Base-by-base conservation (phyloP, 139 green algal genomes). In the Coelastrella sp. region DNA sequence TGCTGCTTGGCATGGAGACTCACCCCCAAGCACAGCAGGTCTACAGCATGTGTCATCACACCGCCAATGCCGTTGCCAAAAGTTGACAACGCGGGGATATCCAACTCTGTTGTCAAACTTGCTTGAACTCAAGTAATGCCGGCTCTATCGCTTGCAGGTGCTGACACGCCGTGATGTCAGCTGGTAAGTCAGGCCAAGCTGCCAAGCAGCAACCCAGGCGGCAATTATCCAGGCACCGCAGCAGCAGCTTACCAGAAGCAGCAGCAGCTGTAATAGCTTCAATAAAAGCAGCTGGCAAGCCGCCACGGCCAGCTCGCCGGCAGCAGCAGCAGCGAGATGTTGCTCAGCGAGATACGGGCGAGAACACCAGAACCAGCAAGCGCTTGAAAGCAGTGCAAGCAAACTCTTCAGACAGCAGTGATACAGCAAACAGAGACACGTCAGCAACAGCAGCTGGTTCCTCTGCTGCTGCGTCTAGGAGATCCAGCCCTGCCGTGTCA, bases 241-340 rank as follows among this genome's bases (percentile, higher is more conserved):
- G 74, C 74, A 80, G 22, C 74, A 76, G 14, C 68, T 6, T 32
- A 84, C 16, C 79, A 84, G 79, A 54, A 84, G 79, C 56, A 84
- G 79, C 16, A 77, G 71, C 71, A 77, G 17, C 16, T 47, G 32
- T 47, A 47, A 47, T 47, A 47, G 32, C 32, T 47, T 47, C 32
- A 47, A 47, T 1, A 47, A 47, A 47, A 47, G 32, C 32, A 47
- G 32, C 32, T 47, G 32, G 32, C 71, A 22, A 77, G 19, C 71
- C 71, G 3, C 19, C 71, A 5, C 14, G 17, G 71, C 64, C 64
- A 20, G 16, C 64, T 14, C 64, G 64, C 13, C 64, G 64, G 16
- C 64, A 71, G 64, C 57, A 56, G 22, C 47, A 66, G 54, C 47
- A n/a, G 6, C 77, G 11, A 54, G 23, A 7, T 77, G 71, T 23